Evolutionary conservation across 2,329 filamentous ascomycete genomes (phyloP), one percentile per base, ranked within the genome.

Genomic region (Trichoderma lentiforme): DNA sequence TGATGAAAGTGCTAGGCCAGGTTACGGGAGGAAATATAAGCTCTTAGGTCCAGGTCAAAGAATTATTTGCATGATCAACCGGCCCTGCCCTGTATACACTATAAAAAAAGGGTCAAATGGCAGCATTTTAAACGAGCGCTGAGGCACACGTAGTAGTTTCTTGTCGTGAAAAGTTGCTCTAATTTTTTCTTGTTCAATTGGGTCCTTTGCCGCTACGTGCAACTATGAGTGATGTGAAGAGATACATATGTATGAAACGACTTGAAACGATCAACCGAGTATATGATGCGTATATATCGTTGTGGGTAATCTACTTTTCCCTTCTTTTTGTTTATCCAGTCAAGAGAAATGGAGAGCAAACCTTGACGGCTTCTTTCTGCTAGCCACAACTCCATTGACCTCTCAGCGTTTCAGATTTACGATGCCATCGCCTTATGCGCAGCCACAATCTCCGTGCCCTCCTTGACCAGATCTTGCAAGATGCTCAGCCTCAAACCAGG

Each of bases 381-480:
- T 26, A 56, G 26, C 18, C 24, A 51, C 11, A 57, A 9, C 28
- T 53, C 56, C 26, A 21, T 24, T 34, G 36, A 4, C 24, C 30
- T 70, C 14, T 6, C 36, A 53, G 61, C 3, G 24, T 30, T 56
- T 68, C 62, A 12, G 26, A n/a, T 39, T 60, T 61, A 70, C 47
- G 60, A 36, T 58, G 21, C 24, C 39, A 36, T 62, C 28, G 30
- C 62, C 64, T 78, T 80, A 14, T 79, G 75, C 15, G 73, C 74
- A 0, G 74, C 76, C n/a, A 87, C 78, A 39, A 86, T 74, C 75
- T 84, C 80, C 0, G 85, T 85, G 0, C 89, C 89, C 51, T 85
- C 82, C 69, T 80, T 83, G 57, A 90, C 76, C 51, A 90, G 77
- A 65, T 83, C 81, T 71, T 85, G 83, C 72, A 90, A 83, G n/a